Evolutionary conservation across 257 asterid genomes (phyloP).

Genomic region (Rubia yunnanensis): DNA sequence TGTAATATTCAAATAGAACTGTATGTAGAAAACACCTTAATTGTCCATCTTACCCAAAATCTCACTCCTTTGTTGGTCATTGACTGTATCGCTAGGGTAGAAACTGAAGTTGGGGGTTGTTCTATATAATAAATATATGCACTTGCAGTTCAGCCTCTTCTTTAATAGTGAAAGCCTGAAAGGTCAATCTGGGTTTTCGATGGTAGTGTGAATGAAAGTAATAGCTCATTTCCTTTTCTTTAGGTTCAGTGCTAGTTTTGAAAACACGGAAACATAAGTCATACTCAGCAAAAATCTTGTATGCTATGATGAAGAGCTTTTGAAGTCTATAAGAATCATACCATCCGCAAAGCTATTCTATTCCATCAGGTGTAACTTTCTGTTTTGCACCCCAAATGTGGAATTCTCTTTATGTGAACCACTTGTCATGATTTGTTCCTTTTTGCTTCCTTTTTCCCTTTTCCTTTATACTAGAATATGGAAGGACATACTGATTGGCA

Average conservation of each 20-base stretch:
- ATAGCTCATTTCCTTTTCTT: neutral
- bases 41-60: neutral
- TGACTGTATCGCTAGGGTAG: neutral
- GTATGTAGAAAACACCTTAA: neutral
- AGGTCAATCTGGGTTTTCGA: neutral
- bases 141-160: neutral
- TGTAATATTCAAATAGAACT: neutral
- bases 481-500: too few species aligned
- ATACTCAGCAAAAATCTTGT: neutral
- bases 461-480: too few species aligned
- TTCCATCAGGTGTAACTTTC: neutral
- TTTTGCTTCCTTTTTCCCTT: too few species aligned
- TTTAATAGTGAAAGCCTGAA: neutral
- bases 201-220: neutral
- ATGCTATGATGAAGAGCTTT: neutral
- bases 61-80: neutral
- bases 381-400: too few species aligned
- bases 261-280: neutral
- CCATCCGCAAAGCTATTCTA: neutral
- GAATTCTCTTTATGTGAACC: too few species aligned
- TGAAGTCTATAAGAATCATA: neutral
- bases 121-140: neutral
- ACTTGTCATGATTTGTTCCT: too few species aligned
- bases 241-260: neutral
- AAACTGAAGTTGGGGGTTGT: neutral